Conservation (phyloP, 78 protist genomes). For the Corallochytrium limacisporum region DNA sequence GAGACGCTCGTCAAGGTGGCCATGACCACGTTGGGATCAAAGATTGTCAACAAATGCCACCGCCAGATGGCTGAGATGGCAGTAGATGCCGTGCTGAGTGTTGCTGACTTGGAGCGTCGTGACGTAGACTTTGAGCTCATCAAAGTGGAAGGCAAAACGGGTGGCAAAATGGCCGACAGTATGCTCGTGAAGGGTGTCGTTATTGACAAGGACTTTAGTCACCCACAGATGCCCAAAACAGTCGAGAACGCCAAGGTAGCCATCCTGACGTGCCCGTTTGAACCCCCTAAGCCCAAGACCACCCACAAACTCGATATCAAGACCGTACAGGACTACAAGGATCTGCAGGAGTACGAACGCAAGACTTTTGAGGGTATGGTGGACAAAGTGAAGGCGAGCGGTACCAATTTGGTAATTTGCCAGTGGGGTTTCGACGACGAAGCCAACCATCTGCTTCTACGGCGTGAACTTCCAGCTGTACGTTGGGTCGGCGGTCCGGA, state of each 20-base stretch:
- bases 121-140: constrained; percentile 98
- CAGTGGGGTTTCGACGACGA: constrained; percentile 99
- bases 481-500: constrained; percentile 99
- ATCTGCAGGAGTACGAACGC: constrained; percentile 72
- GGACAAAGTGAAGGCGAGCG: constrained; percentile 71
- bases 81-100: constrained; percentile 93
- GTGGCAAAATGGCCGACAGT: constrained; percentile 95
- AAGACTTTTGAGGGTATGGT: constrained; percentile 77
- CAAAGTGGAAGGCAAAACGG: constrained; percentile 87
- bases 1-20: constrained; percentile 78
- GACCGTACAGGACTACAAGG: constrained; percentile 68
- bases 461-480: constrained; percentile 93
- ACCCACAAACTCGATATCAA: constrained; percentile 71
- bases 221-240: constrained; percentile 79
- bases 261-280: constrained; percentile 97
- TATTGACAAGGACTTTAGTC: constrained; percentile 83
- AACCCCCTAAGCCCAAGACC: constrained; percentile 99
- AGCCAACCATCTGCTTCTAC: constrained; percentile 96
- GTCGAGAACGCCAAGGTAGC: constrained; percentile 81
- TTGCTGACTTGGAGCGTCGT: constrained; percentile 86
- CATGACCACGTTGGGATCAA: constrained; percentile 88
- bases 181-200: constrained; percentile 89
- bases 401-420: constrained; percentile 90
- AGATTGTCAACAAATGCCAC: constrained; percentile 73
- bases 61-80: constrained; percentile 85